These are phyloP conservation scores for Sextonia rubra DNA, from an alignment of 164 flowering plant species.

Conservation along the genomic window DNA sequence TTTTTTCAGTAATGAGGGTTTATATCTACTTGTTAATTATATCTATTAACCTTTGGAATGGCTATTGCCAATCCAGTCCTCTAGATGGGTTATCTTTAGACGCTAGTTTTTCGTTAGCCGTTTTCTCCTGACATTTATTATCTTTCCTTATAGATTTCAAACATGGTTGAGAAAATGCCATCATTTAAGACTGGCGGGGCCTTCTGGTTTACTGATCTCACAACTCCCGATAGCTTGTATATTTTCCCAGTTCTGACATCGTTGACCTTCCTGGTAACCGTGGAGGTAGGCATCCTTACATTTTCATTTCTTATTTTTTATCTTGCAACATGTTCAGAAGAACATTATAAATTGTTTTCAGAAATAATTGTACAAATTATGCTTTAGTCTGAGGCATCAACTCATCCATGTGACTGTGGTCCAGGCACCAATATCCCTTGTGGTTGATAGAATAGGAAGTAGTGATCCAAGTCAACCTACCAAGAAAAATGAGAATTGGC, in stretches of 20 bases:
- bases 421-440: too few relatives aligned
- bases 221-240: constrained; percentile 70
- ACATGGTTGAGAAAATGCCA: constrained; percentile 88
- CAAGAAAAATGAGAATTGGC: too few relatives aligned
- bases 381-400: not conserved
- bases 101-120: not conserved
- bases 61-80: not conserved
- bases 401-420: too few relatives aligned
- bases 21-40: not conserved
- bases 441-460: too few relatives aligned
- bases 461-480: too few relatives aligned
- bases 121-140: not conserved
- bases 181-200: constrained; percentile 84
- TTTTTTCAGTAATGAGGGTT: too few relatives aligned
- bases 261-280: constrained; percentile 62
- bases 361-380: not conserved
- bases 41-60: not conserved
- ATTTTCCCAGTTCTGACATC: constrained; percentile 70
- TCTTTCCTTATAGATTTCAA: constrained; percentile 43
- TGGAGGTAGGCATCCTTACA: constrained; percentile 54
- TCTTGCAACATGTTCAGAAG: not conserved
- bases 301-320: not conserved
- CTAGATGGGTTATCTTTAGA: not conserved
- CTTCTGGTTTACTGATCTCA: constrained; percentile 79
- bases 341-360: not conserved